Evolutionary conservation across 192 early-diverging fungal species (phyloP), one percentile per base, ranked within the genome.

Genomic region (Coemansia reversa): DNA sequence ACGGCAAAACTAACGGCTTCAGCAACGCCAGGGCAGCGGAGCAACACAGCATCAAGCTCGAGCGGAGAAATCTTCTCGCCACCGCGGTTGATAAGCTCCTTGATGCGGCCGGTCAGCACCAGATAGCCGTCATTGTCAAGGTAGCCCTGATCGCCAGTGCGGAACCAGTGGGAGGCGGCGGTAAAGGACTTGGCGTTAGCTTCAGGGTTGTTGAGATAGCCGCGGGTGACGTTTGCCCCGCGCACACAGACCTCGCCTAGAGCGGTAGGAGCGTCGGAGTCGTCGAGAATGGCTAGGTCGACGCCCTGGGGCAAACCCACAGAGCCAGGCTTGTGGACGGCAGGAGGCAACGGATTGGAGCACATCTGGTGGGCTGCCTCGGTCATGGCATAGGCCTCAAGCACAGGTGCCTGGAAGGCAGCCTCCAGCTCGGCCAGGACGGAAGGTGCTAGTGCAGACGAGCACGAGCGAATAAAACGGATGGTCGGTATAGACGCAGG

Each of bases 21-120:
- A 20, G 82, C 81, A 8, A 93, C 83, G 49, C 79, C 83, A 14
- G 86, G 88, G 47, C 89, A 88, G 56, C 81, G 79, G 25, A 92
- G 81, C 53, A 94, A 75, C 39, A 86, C 82, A 14, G 81, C 82
- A 65, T 94, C 92, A 2, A 95, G 79, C 71, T 95, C 93, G 18
- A 93, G 66, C 3, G 93, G 93, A n/a, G 89, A 92, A 61, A 95
- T 93, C 75, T 91, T 95, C 71, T 93, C 93, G 24, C 93, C 93
- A 33, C 92, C 92, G 51, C 93, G 89, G 72, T 92, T 95, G 61
- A 95, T 95, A 59, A 91, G 81, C 73, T 93, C 93, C 84, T 95
- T 93, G 74, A 91, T 91, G 47, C 93, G 88, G 2, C 93, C 93
- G 3, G 90, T 92, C 58, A 94, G 79, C 52, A 87, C 83, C 51